Percentiles rank a stretch among this genome's conserved stretches.
Evolutionary conservation across 192 early-diverging fungal species (phyloP).

Genomic region (Linnemannia zychae): DNA sequence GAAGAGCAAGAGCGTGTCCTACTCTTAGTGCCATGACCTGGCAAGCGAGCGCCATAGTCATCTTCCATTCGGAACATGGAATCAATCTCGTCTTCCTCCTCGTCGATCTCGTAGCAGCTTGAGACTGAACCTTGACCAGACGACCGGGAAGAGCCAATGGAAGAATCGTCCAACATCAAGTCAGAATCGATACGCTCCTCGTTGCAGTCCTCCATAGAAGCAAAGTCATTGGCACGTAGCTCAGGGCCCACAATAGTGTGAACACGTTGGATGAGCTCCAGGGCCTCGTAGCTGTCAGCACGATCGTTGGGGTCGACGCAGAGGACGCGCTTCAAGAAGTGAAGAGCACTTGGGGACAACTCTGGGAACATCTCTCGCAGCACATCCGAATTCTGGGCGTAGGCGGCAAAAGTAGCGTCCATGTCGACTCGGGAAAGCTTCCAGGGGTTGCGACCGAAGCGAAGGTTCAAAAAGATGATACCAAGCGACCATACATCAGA

Average conservation of each 20-base stretch:
- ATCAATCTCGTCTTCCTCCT: slow-evolving; percentile 35
- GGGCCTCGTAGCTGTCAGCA: slow-evolving; percentile 47
- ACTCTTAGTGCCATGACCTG: neutral
- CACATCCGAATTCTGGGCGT: slow-evolving; percentile 71
- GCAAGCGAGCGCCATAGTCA: slow-evolving; percentile 27
- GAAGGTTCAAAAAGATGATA: slow-evolving; percentile 90
- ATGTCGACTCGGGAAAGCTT: slow-evolving; percentile 70
- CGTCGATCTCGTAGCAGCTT: neutral
- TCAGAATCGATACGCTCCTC: slow-evolving; percentile 39
- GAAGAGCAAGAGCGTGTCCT: slow-evolving; percentile 29
- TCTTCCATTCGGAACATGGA: slow-evolving; percentile 53
- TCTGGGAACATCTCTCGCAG: slow-evolving; percentile 73
- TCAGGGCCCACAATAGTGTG: slow-evolving; percentile 33
- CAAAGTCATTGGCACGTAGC: slow-evolving; percentile 1
- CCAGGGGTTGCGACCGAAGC: slow-evolving; percentile 89
- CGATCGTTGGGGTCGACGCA: slow-evolving; percentile 75
- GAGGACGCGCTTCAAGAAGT: slow-evolving; percentile 80
- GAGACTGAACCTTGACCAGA: slow-evolving; percentile 16
- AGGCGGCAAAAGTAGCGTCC: slow-evolving; percentile 86
- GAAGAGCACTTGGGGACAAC: slow-evolving; percentile 75
- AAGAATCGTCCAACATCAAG: slow-evolving; percentile 33
- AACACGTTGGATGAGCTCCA: slow-evolving; percentile 45
- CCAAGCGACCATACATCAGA: slow-evolving; percentile 94
- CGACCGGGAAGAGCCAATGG: slow-evolving; percentile 28
- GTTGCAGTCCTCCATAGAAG: slow-evolving; percentile 28